Evolutionary conservation across 2,329 filamentous ascomycete species (phyloP).

Genomic region (Cladobotryum protrusum): DNA sequence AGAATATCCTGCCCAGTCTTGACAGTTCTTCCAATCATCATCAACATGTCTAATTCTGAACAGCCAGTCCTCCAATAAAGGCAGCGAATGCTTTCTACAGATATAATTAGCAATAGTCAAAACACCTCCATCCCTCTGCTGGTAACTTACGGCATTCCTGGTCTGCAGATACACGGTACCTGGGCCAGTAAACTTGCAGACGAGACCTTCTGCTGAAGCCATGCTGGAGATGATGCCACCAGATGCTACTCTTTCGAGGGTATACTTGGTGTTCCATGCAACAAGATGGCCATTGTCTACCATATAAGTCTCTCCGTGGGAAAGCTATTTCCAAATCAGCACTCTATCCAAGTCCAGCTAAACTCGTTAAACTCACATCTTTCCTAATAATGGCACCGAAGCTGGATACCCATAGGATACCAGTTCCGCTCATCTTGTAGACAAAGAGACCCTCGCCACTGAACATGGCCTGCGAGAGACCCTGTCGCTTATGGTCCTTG

Average conservation of each 20-base stretch:
- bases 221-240: conserved; percentile 90
- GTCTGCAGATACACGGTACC: conserved; percentile 92
- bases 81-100: conserved; percentile 45
- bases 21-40: not conserved
- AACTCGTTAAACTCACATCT: conserved; percentile 57
- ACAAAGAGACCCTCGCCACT: conserved; percentile 88
- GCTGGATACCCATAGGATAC: conserved; percentile 82
- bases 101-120: not conserved
- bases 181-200: conserved; percentile 90
- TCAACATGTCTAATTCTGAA: conserved; percentile 22
- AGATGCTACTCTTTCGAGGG: conserved; percentile 81
- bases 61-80: conserved; percentile 44
- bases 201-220: conserved; percentile 76
- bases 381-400: conserved; percentile 95
- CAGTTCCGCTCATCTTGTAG: conserved; percentile 75
- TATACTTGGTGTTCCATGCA: conserved; percentile 94
- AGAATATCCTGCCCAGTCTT: not conserved
- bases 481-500: conserved; percentile 84
- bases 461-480: conserved; percentile 85
- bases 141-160: conserved; percentile 63
- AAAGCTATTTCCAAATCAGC: conserved; percentile 34
- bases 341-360: not conserved
- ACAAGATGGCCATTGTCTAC: conserved; percentile 91
- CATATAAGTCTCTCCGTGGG: conserved; percentile 76
- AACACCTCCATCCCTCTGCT: not conserved